phyloP scores from a whole-genome alignment of 306 rosid species.

The Corylus heterophylla region DNA sequence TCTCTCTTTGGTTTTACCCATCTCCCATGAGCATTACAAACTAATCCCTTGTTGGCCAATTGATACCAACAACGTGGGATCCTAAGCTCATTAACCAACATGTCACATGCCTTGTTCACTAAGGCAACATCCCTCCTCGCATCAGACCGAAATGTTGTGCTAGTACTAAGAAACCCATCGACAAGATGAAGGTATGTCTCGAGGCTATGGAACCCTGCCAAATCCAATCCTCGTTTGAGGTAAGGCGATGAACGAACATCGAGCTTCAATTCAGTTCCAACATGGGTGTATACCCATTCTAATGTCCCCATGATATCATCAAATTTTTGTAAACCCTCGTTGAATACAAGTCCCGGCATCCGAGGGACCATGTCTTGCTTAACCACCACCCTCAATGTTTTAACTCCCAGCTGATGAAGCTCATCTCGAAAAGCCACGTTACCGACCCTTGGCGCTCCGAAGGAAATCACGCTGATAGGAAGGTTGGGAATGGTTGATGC shows the following conservation, averaged over 20 bases:
- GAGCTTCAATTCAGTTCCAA: conserved; percentile 50
- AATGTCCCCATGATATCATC: conserved; percentile 42
- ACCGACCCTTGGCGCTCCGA: conserved; percentile 78
- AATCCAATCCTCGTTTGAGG: conserved; percentile 44
- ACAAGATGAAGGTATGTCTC: conserved; percentile 72
- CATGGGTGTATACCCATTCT: conserved; percentile 65
- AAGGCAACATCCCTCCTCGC: conserved; percentile 65
- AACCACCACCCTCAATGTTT: conserved; percentile 40
- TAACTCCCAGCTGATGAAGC: conserved; percentile 48
- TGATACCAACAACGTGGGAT: conserved; percentile 72
- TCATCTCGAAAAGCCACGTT: conserved; percentile 58
- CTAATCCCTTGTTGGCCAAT: conserved; percentile 60
- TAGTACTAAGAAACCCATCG: conserved; percentile 48
- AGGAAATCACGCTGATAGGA: conserved; percentile 59
- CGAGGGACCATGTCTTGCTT: conserved; percentile 62
- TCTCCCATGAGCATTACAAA: conserved; percentile 59
- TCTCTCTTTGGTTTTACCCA: conserved; percentile 76
- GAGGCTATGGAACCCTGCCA: conserved; percentile 54
- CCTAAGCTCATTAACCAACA: conserved; percentile 57
- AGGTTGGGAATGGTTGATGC: conserved; percentile 32
- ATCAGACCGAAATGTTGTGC: conserved; percentile 37
- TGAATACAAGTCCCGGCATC: conserved; percentile 60
- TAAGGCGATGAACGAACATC: conserved; percentile 57
- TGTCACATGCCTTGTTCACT: conserved; percentile 66
- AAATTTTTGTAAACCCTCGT: conserved; percentile 40